phyloP scores from a whole-genome alignment of 441 rosid genomes.

The Syzygium malaccense region DNA sequence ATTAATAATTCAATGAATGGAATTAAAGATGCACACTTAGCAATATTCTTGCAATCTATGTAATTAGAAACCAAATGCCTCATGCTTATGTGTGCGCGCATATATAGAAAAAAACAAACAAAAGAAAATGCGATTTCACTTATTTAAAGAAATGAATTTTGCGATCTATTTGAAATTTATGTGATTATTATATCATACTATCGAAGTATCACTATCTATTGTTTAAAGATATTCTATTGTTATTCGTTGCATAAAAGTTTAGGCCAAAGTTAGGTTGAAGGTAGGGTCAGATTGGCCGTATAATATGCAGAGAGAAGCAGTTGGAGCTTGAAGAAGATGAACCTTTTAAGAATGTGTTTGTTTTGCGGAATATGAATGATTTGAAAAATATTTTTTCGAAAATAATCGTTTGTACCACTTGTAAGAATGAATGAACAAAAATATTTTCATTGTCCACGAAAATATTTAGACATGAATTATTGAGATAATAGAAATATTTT shows the following conservation, averaged over 20 bases:
- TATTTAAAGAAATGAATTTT: background rate
- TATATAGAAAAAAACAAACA: background rate
- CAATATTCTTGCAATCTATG: background rate
- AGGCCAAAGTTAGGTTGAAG: background rate
- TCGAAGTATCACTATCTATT: background rate
- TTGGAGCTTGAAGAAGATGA: background rate
- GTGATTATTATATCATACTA: background rate
- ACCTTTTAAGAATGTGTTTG: background rate
- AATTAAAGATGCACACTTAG: background rate
- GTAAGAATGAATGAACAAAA: too few species aligned
- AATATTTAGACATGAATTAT: too few species aligned
- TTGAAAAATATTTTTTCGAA: too few species aligned
- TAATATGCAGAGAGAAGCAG: background rate
- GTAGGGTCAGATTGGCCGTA: background rate
- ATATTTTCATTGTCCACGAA: too few species aligned
- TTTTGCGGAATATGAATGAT: too few species aligned
- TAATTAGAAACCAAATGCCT: background rate
- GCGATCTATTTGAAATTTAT: background rate
- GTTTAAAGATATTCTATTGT: background rate
- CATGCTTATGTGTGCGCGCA: fast-evolving
- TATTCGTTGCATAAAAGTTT: background rate
- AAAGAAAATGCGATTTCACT: background rate
- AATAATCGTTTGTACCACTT: too few species aligned
- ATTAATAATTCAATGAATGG: background rate
- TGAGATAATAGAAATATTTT: too few species aligned